Evolutionary conservation across 306 rosid genomes (phyloP).

Genomic region (Fragaria nilgerrensis): DNA sequence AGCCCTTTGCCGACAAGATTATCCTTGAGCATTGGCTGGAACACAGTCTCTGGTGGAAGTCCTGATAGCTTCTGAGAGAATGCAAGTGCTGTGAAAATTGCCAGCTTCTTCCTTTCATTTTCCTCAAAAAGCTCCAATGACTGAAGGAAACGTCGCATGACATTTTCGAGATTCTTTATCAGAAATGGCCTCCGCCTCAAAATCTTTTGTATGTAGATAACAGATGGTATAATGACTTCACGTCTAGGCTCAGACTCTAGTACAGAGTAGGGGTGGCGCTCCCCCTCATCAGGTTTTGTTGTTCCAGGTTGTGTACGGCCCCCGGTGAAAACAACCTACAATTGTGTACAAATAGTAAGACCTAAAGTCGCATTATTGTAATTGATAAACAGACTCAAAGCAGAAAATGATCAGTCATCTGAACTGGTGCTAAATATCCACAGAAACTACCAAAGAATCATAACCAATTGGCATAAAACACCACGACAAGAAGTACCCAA

Average conservation of each 20-base stretch:
- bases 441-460: background rate
- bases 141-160: constrained; percentile 91
- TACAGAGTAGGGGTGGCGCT: constrained; percentile 91
- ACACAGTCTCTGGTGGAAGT: constrained; percentile 95
- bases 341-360: background rate
- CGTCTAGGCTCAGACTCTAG: constrained; percentile 82
- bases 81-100: constrained; percentile 98
- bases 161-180: constrained; percentile 98
- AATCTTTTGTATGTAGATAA: constrained; percentile 90
- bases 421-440: constrained; percentile 6
- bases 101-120: constrained; percentile 97
- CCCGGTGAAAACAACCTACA: constrained; percentile 94
- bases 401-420: background rate
- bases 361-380: background rate
- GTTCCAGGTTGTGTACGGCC: constrained; percentile 99
- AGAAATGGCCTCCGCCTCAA: constrained; percentile 93
- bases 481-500: background rate
- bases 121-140: constrained; percentile 98
- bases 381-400: background rate
- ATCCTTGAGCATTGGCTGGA: constrained; percentile 97
- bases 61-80: constrained; percentile 99
- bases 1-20: constrained; percentile 99
- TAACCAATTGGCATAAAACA: background rate
- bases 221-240: constrained; percentile 81
- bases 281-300: constrained; percentile 99